A percentile compares a stretch with the other conserved stretches of the same genome.
phyloP scores from a whole-genome alignment of 1,139 yeast species.

The Debaryomyces sp. region DNA sequence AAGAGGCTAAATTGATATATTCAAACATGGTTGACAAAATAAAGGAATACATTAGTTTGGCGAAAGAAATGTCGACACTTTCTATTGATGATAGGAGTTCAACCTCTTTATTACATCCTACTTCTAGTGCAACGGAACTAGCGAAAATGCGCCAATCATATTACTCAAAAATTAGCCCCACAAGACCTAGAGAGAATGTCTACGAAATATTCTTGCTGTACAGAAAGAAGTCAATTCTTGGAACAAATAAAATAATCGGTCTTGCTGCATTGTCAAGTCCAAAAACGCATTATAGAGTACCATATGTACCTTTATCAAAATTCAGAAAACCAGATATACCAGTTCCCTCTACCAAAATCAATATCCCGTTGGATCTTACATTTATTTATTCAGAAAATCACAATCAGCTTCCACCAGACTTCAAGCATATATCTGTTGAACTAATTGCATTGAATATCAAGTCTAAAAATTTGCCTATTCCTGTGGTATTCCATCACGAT shows the following conservation, averaged over 20 bases:
- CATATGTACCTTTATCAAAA: constrained; percentile 22
- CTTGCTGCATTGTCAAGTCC: constrained; percentile 37
- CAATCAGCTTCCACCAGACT: constrained; percentile 28
- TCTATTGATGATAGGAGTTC: constrained; percentile 7
- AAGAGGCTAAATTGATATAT: constrained; percentile 35
- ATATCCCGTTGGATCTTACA: constrained; percentile 32
- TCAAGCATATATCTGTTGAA: constrained; percentile 34
- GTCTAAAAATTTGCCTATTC: constrained; percentile 38
- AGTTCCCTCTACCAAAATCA: constrained; percentile 17
- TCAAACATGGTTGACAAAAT: constrained; percentile 29
- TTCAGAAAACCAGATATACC: constrained; percentile 13
- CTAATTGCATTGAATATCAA: constrained; percentile 34
- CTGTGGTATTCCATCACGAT: constrained; percentile 39
- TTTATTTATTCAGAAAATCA: constrained; percentile 24
- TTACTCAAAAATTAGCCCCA: constrained; percentile 21
- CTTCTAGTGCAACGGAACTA: constrained; percentile 25
- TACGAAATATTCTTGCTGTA: constrained; percentile 38
- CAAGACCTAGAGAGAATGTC: constrained; percentile 7
- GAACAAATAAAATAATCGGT: constrained; percentile 36
- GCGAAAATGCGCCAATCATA: constrained; percentile 37
- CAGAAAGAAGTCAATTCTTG: constrained; percentile 35
- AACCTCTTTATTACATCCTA: constrained; percentile 16
- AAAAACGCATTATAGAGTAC: constrained; percentile 26
- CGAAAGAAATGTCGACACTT: constrained; percentile 20
- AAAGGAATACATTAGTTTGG: constrained; percentile 28